Conservation (phyloP, 177 flowering plant genomes). For the Vitis hybrid region DNA sequence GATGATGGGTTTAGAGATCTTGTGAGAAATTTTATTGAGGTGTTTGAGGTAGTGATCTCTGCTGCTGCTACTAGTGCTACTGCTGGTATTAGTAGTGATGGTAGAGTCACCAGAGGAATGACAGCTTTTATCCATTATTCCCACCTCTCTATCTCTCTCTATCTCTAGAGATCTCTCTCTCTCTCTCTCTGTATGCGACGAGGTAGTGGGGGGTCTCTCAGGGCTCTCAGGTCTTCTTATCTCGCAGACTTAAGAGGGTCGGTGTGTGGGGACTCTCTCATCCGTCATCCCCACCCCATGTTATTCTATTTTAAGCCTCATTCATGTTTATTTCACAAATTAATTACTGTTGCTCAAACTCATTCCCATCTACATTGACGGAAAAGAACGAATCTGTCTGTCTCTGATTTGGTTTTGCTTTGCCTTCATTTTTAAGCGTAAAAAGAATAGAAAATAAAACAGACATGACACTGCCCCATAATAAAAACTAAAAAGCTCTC, state of each 20-base stretch:
- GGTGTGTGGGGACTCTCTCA: neutral
- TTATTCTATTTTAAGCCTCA: no score
- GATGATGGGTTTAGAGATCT: conserved; percentile 61
- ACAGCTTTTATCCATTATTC: conserved; percentile 46
- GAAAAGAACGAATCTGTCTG: conserved; percentile 20
- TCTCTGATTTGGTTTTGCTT: conserved; percentile 9
- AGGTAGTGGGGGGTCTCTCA: conserved; percentile 2
- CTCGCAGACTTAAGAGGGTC: neutral
- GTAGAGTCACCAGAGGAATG: conserved; percentile 33
- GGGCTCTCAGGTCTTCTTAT: neutral
- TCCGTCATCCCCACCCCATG: no score
- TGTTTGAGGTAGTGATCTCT: conserved; percentile 40
- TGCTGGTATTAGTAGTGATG: conserved; percentile 7
- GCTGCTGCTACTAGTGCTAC: conserved; percentile 3
- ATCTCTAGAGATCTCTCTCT: conserved; percentile 3
- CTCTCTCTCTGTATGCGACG: conserved; percentile 18
- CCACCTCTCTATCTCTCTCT: conserved; percentile 4
- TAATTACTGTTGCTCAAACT: no score
- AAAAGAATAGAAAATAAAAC: conserved; percentile 13
- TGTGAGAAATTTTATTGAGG: conserved; percentile 58
- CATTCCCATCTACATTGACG: neutral
- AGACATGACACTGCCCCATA: conserved; percentile 18
- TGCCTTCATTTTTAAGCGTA: neutral
- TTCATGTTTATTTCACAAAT: no score
- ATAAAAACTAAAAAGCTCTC: conserved; percentile 12